phyloP scores from a whole-genome alignment of 2,329 filamentous ascomycete genomes.

The Paramyrothecium sp. region DNA sequence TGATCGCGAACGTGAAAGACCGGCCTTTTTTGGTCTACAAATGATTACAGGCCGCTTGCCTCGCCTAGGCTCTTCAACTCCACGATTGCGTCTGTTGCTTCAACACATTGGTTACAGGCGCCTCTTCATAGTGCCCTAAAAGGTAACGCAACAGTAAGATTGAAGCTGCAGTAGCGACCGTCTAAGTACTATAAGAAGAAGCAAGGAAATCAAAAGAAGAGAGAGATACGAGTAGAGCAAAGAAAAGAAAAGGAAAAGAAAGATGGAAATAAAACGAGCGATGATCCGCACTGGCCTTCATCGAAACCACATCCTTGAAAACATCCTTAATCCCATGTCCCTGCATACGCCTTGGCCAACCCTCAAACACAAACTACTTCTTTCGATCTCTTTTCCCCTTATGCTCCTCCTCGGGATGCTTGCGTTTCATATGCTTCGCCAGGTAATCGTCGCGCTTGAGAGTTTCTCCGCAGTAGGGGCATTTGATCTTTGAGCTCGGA shows the following conservation, averaged over 20 bases:
- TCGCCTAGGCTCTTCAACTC: no score
- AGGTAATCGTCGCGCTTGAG: conserved; percentile 18
- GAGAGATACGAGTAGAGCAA: no score
- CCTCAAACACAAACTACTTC: neutral
- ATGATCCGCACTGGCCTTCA: neutral
- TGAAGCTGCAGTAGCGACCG: no score
- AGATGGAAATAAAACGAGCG: neutral
- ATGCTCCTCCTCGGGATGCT: neutral
- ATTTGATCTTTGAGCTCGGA: neutral
- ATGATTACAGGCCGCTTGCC: no score
- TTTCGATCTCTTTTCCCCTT: neutral
- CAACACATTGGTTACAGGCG: no score
- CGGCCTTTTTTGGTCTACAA: no score
- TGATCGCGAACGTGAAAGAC: no score
- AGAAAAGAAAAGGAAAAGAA: neutral
- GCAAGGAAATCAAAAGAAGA: neutral
- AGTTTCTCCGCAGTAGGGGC: conserved; percentile 5
- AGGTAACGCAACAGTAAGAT: no score
- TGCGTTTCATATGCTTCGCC: neutral
- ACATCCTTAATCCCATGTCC: neutral
- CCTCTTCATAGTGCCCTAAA: no score
- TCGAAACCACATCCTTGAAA: neutral
- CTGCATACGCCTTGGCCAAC: neutral
- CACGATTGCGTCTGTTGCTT: no score
- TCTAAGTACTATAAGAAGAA: no score